Evolutionary conservation across 2,329 filamentous ascomycete species (phyloP).

Genomic region (Alternaria infectoria): DNA sequence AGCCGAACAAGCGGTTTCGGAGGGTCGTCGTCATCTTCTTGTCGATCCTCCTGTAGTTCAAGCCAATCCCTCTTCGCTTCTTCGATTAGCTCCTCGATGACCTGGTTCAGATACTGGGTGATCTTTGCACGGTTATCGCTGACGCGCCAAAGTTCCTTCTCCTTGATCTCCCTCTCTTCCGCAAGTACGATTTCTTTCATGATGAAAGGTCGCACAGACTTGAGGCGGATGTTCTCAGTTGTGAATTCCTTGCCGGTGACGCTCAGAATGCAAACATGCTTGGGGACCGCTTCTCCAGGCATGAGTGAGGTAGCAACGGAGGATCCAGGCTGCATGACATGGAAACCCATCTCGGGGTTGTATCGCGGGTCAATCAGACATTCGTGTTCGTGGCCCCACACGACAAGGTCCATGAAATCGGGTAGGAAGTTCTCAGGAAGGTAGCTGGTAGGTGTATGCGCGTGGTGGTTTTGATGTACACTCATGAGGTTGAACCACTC

Average conservation of each 20-base stretch:
- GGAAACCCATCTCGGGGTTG: constrained; percentile 88
- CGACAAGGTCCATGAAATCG: constrained; percentile 85
- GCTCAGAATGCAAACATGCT: constrained; percentile 86
- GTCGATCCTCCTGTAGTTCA: constrained; percentile 65
- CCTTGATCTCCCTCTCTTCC: constrained; percentile 77
- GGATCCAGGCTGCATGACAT: constrained; percentile 97
- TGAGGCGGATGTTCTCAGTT: constrained; percentile 80
- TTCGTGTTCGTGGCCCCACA: constrained; percentile 99
- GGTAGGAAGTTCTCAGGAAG: constrained; percentile 92
- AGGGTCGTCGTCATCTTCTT: constrained; percentile 64
- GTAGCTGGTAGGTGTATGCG: constrained; percentile 90
- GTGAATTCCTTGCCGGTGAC: constrained; percentile 84
- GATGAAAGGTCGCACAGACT: constrained; percentile 88
- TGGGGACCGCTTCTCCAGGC: constrained; percentile 86
- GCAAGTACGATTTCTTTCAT: constrained; percentile 81
- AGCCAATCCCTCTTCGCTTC: constrained; percentile 84
- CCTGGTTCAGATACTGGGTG: constrained; percentile 74
- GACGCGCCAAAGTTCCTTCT: constrained; percentile 76
- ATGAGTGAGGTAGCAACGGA: constrained; percentile 93
- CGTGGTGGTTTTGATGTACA: constrained; percentile 95
- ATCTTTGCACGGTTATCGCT: constrained; percentile 84
- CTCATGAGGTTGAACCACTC: constrained; percentile 98
- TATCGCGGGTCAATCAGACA: constrained; percentile 83
- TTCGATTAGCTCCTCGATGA: constrained; percentile 87
- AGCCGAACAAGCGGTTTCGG: constrained; percentile 87